Conservation (phyloP, 192 early-diverging fungal genomes). For the Rhizoclosmatium sp. region DNA sequence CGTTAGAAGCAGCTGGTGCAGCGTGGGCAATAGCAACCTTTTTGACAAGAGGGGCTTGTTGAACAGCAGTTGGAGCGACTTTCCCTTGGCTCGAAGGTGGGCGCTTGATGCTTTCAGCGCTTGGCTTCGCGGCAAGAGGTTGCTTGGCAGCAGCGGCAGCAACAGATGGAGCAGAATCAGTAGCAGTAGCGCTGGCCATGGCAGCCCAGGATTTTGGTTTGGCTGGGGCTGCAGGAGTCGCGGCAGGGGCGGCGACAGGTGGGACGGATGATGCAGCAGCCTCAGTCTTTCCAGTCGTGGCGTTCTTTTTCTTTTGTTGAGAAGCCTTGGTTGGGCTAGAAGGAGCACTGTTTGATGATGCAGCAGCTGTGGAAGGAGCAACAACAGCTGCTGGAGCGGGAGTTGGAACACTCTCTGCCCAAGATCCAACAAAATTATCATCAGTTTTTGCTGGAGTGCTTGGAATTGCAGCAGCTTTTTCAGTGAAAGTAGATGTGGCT, state of each 20-base stretch:
- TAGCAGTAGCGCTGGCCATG: conserved; percentile 69
- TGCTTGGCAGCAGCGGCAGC: conserved; percentile 31
- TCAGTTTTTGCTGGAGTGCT: conserved; percentile 10
- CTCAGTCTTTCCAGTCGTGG: conserved; percentile 6
- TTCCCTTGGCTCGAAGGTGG: conserved; percentile 17
- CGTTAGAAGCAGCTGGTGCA: background rate
- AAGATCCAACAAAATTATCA: conserved; percentile 23
- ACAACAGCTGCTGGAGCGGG: conserved; percentile 7
- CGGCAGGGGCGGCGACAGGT: conserved; percentile 27
- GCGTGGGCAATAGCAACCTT: conserved; percentile 2
- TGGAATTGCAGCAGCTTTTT: background rate
- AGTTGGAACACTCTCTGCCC: conserved; percentile 22
- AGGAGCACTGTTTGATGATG: background rate
- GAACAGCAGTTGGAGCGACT: conserved; percentile 3
- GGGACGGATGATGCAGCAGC: conserved; percentile 16
- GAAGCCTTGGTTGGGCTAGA: conserved; percentile 21
- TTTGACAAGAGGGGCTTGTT: conserved; percentile 35
- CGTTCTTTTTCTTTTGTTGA: conserved; percentile 16
- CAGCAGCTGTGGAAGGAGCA: background rate
- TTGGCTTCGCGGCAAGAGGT: conserved; percentile 34
- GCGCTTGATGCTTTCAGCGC: background rate
- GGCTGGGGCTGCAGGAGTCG: conserved; percentile 46
- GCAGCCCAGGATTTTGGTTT: conserved; percentile 83
- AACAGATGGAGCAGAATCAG: conserved; percentile 52
- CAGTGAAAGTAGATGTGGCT: background rate